Percentiles rank a stretch among this genome's conserved stretches.
Conservation (phyloP, 331 rosid genomes). For the Dryas integrifolia region DNA sequence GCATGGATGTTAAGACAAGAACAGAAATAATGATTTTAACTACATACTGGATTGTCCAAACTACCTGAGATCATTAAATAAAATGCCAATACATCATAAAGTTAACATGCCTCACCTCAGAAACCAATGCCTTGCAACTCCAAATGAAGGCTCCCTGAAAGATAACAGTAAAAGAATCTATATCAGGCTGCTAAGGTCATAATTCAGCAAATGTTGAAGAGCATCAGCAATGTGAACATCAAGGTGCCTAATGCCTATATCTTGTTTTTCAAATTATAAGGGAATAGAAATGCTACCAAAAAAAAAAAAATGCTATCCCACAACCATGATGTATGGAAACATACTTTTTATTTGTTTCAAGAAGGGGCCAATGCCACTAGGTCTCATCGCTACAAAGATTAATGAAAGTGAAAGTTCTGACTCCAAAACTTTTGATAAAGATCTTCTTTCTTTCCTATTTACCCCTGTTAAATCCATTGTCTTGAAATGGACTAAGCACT, state of each 20-base stretch:
- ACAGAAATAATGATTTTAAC: background rate
- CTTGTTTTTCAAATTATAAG: background rate
- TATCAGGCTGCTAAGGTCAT: conserved; percentile 8
- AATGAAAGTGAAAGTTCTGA: background rate
- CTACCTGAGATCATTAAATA: background rate
- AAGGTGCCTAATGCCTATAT: background rate
- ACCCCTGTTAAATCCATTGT: background rate
- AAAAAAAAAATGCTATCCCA: too few species aligned
- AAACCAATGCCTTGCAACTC: conserved; percentile 84
- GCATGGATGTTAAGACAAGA: background rate
- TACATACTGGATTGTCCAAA: background rate
- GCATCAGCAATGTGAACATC: background rate
- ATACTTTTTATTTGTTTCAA: background rate
- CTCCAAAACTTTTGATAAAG: background rate
- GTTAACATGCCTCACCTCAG: conserved; percentile 65
- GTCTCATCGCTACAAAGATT: background rate
- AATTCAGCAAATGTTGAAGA: background rate
- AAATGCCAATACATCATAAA: background rate
- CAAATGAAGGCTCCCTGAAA: conserved; percentile 94
- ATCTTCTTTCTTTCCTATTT: background rate
- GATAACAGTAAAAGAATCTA: conserved; percentile 11
- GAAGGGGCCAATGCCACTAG: background rate
- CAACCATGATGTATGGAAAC: background rate
- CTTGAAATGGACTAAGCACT: background rate
- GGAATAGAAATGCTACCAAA: background rate